These are phyloP conservation scores for Paracoccidioides lutzii DNA, from an alignment of 2,329 filamentous ascomycete genomes.

Conservation along the genomic window DNA sequence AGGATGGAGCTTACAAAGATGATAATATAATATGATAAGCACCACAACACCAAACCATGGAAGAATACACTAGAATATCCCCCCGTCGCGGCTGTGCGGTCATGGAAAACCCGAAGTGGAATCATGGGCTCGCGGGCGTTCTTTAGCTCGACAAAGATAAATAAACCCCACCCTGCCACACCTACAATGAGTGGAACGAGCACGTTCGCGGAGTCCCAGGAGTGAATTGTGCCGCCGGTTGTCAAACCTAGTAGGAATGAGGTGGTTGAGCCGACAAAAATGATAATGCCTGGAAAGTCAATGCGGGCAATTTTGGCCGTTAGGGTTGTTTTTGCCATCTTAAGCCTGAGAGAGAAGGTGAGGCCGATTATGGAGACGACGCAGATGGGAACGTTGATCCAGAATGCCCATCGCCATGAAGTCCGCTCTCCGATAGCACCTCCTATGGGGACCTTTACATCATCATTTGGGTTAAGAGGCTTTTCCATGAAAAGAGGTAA, in stretches of 20 bases:
- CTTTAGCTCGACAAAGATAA: conserved; percentile 8
- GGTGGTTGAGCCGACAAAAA: conserved; percentile 18
- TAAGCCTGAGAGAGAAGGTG: conserved; percentile 22
- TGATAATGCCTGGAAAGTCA: conserved; percentile 19
- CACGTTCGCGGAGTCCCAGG: conserved; percentile 20
- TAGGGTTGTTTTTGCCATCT: conserved; percentile 38
- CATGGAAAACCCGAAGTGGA: neutral
- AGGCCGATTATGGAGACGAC: conserved; percentile 37
- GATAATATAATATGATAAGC: conserved; percentile 1
- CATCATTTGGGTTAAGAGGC: too few species aligned
- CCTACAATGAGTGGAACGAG: conserved; percentile 20
- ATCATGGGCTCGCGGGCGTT: conserved; percentile 1
- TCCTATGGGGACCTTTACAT: conserved; percentile 11
- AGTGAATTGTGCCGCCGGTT: conserved; percentile 19
- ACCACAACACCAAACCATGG: conserved; percentile 1
- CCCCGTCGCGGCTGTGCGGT: neutral
- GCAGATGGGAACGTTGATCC: conserved; percentile 42
- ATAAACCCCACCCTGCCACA: conserved; percentile 14
- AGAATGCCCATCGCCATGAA: conserved; percentile 44
- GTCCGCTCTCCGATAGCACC: conserved; percentile 25
- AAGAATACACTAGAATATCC: conserved; percentile 1
- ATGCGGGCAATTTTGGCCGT: conserved; percentile 31
- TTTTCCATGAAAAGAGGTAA: neutral
- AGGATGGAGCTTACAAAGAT: neutral
- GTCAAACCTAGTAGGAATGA: conserved; percentile 21